phyloP scores from a whole-genome alignment of 73 alveolate genomes.

The Paramecium octaurelia region DNA sequence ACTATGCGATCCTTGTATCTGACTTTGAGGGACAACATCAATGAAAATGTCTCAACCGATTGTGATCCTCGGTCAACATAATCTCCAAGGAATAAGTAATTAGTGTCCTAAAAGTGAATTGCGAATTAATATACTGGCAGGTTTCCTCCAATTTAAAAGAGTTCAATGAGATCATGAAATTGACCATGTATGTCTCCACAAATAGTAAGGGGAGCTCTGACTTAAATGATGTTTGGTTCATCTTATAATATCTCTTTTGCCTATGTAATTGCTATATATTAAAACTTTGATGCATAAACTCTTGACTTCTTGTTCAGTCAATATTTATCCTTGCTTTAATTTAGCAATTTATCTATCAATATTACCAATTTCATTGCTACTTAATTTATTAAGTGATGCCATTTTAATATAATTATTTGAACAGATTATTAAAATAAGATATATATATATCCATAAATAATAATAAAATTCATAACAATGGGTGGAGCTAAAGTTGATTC shows the following conservation, averaged over 20 bases:
- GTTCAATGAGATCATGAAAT: conserved; percentile 90
- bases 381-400: conserved; percentile 47
- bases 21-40: conserved; percentile 77
- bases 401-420: background rate
- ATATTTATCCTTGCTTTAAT: conserved; percentile 63
- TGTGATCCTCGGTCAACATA: conserved; percentile 86
- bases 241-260: conserved; percentile 90
- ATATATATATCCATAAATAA: conserved; percentile 13
- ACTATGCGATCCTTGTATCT: conserved; percentile 84
- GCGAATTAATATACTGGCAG: conserved; percentile 61
- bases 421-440: conserved; percentile 18
- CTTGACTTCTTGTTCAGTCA: conserved; percentile 76
- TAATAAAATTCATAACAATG: background rate
- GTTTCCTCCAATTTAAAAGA: conserved; percentile 79
- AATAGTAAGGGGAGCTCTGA: conserved; percentile 85
- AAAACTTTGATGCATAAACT: conserved; percentile 70
- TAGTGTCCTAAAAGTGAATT: conserved; percentile 66
- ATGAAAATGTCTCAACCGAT: conserved; percentile 84
- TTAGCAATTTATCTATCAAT: conserved; percentile 10
- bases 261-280: conserved; percentile 22
- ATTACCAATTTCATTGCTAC: conserved; percentile 32
- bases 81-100: conserved; percentile 87
- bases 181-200: conserved; percentile 99
- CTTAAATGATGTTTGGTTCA: conserved; percentile 71
- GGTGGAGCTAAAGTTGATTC: conserved; percentile 54